Base-by-base conservation (phyloP, 768 basidiomycete genomes). In the Porpolomopsis calyptriformis region DNA sequence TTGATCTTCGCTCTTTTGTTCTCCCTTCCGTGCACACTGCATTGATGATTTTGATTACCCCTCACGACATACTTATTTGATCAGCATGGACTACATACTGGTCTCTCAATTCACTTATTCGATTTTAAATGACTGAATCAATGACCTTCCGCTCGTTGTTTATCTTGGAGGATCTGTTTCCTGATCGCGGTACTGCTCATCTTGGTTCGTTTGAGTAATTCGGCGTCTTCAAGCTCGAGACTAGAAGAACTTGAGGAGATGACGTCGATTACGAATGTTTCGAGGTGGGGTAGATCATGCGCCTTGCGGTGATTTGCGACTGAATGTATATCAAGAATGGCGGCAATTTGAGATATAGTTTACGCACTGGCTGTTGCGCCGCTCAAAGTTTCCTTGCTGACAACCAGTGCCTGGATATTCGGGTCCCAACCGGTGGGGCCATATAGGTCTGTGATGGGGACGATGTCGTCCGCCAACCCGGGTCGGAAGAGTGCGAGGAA, bases 141-240 rank as follows among this genome's bases (percentile, higher is more conserved):
- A n/a, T n/a, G n/a, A n/a, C n/a, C n/a, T n/a, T n/a, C n/a, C n/a
- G n/a, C n/a, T n/a, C n/a, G n/a, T n/a, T n/a, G n/a, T n/a, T n/a
- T n/a, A n/a, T n/a, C n/a, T 39, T 64, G 56, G 5, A 68, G 78
- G 50, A 99, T 83, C 91, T 92, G 94, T 52, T 83, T 72, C 35
- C 96, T 72, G 53, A 99, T 94, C 49, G 74, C 86, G 5, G 92
- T 94, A 58, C 91, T 96, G 60, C 96, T 91, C 76, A 98, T 80
- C 71, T 99, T 99, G 23, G 80, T 74, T 52, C 76, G 71, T 58
- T 82, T 83, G 48, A 93, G 62, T 57, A 73, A 63, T 46, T 80
- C 77, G 14, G 76, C 73, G 57, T 93, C 86, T 18, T 74, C 75
- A 40, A 73, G 71, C 40, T 78, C 79, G 20, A 86, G 62, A 46